These are phyloP conservation scores for Aspergillus funiculosus DNA, from an alignment of 495 filamentous ascomycete species.

Conservation along the genomic window DNA sequence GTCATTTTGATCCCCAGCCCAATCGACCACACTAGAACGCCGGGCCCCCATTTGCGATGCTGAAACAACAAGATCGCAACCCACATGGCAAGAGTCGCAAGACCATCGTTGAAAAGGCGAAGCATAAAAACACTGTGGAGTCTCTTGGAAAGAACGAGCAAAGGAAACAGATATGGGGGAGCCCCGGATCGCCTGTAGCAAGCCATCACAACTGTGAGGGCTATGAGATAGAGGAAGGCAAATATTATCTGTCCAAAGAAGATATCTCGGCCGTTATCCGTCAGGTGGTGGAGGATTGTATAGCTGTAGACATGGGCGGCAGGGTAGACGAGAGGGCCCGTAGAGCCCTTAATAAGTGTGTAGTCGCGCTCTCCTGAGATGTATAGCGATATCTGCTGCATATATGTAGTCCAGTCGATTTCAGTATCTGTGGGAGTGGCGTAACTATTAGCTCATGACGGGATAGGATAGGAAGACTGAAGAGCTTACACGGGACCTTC, in stretches of 20 bases:
- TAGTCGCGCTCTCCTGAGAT: slow-evolving; percentile 84
- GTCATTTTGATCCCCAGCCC: slow-evolving; percentile 94
- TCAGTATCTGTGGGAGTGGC: slow-evolving; percentile 67
- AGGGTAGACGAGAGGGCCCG: slow-evolving; percentile 90
- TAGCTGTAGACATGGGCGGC: slow-evolving; percentile 92
- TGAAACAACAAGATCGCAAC: slow-evolving; percentile 72
- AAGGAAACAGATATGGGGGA: slow-evolving; percentile 81
- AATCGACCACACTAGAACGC: slow-evolving; percentile 64
- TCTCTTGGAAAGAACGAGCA: slow-evolving; percentile 84
- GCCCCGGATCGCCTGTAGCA: slow-evolving; percentile 76
- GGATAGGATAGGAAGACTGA: slow-evolving; percentile 1
- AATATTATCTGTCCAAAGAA: slow-evolving; percentile 76
- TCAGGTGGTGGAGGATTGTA: slow-evolving; percentile 69
- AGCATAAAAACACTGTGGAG: slow-evolving; percentile 91
- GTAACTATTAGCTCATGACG: too few relatives aligned
- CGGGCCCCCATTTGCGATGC: slow-evolving; percentile 62
- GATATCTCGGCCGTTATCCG: slow-evolving; percentile 70
- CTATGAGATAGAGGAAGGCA: slow-evolving; percentile 65
- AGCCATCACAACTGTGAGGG: slow-evolving; percentile 67
- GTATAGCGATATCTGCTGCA: slow-evolving; percentile 82
- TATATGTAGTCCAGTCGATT: slow-evolving; percentile 96
- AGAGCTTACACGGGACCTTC: slow-evolving; percentile 75
- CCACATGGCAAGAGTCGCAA: slow-evolving; percentile 77
- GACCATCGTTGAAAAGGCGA: slow-evolving; percentile 91
- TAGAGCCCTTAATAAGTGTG: slow-evolving; percentile 74